Base-by-base conservation (phyloP, 192 early-diverging fungal species). In the Coemansia umbellata region DNA sequence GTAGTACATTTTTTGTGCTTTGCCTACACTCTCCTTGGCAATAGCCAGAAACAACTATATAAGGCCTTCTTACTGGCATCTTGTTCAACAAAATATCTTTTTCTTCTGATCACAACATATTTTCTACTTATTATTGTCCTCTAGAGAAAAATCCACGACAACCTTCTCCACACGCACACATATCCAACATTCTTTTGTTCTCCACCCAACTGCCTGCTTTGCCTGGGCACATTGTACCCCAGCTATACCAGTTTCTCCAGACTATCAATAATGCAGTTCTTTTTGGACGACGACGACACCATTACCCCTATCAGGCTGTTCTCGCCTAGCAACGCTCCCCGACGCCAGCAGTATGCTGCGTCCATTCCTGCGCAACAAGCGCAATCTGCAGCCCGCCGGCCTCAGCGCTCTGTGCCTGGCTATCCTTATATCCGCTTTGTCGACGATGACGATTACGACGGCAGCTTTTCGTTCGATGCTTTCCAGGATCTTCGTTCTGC, bases 401-500 rank as follows among this genome's bases (percentile, higher is more conserved):
- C 36, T n/a, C 24, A 32, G 31, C 55, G 63, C 21, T 51, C 63
- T 3, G 65, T 75, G 6, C 72, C 72, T 0, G 65, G 65, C 14
- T 63, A 60, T 31, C 72, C 72, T 5, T 75, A 67, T 35, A 75
- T 75, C 44, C 55, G 58, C 8, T 66, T 68, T 30, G 36, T 50
- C 26, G 33, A 52, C 18, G 72, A 75, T 33, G 56, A 63, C 49
- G 72, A 75, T 27, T 59, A 68, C 17, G 65, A 68, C 44, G 72
- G 63, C 53, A 63, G 60, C 53, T 75, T 64, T 23, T 65, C 72
- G 4, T 75, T 75, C 30, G 72, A 75, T 33, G 72, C 72, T 0
- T 59, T 75, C 51, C 64, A 75, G 26, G 72, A 66, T 10, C 57
- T 75, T 5, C 72, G 72, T 15, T 53, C 57, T 6, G 72, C 72